Evolutionary conservation across 2,329 filamentous ascomycete species (phyloP), one percentile per base, ranked within the genome.

Genomic region (Mariannaea sp.): DNA sequence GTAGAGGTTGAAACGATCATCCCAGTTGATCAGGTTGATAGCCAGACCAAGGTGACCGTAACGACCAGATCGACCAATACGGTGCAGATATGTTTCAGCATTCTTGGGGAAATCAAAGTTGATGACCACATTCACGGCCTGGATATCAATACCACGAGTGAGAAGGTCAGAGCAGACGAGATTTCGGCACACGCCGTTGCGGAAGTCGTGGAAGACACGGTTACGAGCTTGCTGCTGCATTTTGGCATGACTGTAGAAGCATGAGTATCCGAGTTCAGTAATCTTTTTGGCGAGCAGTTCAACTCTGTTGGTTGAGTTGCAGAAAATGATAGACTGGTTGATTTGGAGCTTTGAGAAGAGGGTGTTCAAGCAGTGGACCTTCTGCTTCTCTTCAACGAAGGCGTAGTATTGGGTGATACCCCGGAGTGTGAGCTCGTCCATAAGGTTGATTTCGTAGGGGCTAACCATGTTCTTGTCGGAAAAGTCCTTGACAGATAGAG

Each of bases 71-170:
- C 94, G 90, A 79, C 94, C 94, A 71, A 99, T 99, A 64, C 94
- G 91, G 77, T 99, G 94, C 53, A 99, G 86, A 71, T 99, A 99
- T 0, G 94, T 99, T 77, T 99, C 94, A 13, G 94, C 95, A 68
- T 99, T 99, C 79, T 99, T 99, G 49, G 94, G 94, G 73, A 99
- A 99, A 70, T 99, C 94, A 69, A 99, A 99, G 79, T 99, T 99
- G 84, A 99, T 99, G 71, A 99, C 94, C 49, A 99, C 94, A 67
- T 99, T 99, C 69, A 99, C 94, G 48, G 94, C 94, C 75, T 99
- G 94, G 61, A 99, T 99, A 76, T 99, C 94, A 68, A 99, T 99
- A 85, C 94, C 94, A 76, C 94, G 92, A 59, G 94, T 99, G 60
- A 99, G 83, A 32, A 99, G 81, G 76, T 99, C 94, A 2, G 95